Evolutionary conservation across 2,329 filamentous ascomycete genomes (phyloP).

Genomic region (Corinectria fuckeliana): DNA sequence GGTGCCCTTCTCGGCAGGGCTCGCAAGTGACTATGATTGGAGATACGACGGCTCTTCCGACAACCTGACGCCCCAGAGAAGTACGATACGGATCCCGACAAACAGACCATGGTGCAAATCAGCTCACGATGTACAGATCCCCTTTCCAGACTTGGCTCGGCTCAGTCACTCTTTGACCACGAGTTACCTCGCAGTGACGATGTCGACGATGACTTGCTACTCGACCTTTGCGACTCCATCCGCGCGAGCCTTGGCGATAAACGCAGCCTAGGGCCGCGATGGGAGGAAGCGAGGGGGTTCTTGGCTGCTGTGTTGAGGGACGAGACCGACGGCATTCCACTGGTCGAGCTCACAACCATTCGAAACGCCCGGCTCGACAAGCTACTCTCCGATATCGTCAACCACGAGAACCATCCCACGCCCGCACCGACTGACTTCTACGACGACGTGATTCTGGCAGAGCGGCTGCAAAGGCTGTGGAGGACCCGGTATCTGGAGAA

Average conservation of each 20-base stretch:
- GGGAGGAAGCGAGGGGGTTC: constrained; percentile 48
- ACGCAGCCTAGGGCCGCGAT: constrained; percentile 41
- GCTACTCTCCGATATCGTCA: constrained; percentile 50
- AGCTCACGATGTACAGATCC: constrained; percentile 28
- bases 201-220: constrained; percentile 28
- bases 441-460: constrained; percentile 45
- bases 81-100: constrained; percentile 16
- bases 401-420: constrained; percentile 37
- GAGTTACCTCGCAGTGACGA: constrained; percentile 1
- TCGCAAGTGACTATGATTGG: constrained; percentile 19
- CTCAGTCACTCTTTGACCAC: constrained; percentile 5
- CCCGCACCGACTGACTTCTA: constrained; percentile 41
- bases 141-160: constrained; percentile 20
- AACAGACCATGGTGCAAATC: neutral
- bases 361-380: constrained; percentile 50
- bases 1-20: constrained; percentile 24
- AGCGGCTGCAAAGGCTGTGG: constrained; percentile 52
- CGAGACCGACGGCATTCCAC: constrained; percentile 43
- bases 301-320: constrained; percentile 48
- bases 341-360: constrained; percentile 49
- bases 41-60: constrained; percentile 23
- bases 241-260: constrained; percentile 44
- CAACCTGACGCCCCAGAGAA: constrained; percentile 25
- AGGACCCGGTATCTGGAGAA: constrained; percentile 50
- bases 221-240: constrained; percentile 52